Evolutionary conservation across 2,329 filamentous ascomycete species (phyloP).

Genomic region (Pezicula rhizophila): DNA sequence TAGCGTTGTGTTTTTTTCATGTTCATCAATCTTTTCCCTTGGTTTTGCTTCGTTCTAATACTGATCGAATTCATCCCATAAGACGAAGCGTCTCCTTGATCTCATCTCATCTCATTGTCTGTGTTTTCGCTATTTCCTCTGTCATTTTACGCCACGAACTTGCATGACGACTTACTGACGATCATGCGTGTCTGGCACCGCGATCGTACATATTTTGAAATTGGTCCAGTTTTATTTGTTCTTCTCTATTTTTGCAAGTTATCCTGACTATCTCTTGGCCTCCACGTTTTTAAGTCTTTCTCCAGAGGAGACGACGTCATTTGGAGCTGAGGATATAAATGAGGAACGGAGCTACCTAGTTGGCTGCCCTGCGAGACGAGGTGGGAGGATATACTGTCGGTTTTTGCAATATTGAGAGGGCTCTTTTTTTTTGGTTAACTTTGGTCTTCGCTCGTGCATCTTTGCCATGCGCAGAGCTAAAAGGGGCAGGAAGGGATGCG

Average conservation of each 20-base stretch:
- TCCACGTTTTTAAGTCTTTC: neutral
- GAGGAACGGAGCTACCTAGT: no score
- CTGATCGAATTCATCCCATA: constrained; percentile 4
- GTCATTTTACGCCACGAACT: constrained; percentile 37
- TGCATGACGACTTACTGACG: constrained; percentile 50
- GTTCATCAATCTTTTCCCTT: constrained; percentile 35
- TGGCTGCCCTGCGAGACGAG: neutral
- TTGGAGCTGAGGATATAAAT: no score
- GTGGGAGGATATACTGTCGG: neutral
- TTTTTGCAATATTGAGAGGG: neutral
- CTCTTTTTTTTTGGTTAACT: no score
- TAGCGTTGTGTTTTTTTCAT: constrained; percentile 31
- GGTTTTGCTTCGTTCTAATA: constrained; percentile 29
- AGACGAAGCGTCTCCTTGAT: neutral
- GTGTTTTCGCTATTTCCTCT: constrained; percentile 17
- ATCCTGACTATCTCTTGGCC: neutral
- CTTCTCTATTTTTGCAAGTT: constrained; percentile 17
- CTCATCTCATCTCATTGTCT: constrained; percentile 10
- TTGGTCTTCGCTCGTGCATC: no score
- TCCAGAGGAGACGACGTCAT: constrained; percentile 3
- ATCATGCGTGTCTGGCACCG: constrained; percentile 57
- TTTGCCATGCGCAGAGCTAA: constrained; percentile 1
- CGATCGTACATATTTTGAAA: constrained; percentile 40
- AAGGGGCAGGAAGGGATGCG: constrained; percentile 12
- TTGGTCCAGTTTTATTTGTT: constrained; percentile 27